A percentile compares a stretch with the other conserved stretches of the same genome.
Conservation (phyloP, 345 rosid species). For the Citrus hindsii region DNA sequence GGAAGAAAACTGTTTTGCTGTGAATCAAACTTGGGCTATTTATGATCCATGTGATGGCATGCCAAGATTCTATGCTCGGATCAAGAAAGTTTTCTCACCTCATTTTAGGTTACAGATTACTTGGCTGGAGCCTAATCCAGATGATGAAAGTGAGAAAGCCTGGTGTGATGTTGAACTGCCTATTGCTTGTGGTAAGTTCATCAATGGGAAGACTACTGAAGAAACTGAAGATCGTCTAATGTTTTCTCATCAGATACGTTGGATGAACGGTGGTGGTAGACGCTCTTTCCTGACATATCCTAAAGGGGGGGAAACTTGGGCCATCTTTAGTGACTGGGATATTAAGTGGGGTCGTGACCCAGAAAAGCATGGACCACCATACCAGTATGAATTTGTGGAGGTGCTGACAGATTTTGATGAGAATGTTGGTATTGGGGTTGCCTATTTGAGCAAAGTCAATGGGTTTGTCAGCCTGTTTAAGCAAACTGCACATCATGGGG, state of each 20-base stretch:
- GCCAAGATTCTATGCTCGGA: slow-evolving; percentile 78
- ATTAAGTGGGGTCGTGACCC: slow-evolving; percentile 45
- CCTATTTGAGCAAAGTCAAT: slow-evolving; percentile 60
- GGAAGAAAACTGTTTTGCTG: slow-evolving; percentile 51
- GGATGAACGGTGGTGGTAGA: slow-evolving; percentile 11
- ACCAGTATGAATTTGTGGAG: slow-evolving; percentile 65
- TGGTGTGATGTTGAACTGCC: slow-evolving; percentile 52
- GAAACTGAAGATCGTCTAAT: slow-evolving; percentile 41
- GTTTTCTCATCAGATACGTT: slow-evolving; percentile 62
- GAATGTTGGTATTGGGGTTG: slow-evolving; percentile 58
- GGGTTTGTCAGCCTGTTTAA: slow-evolving; percentile 74
- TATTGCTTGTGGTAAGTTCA: slow-evolving; percentile 62
- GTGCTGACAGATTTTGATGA: slow-evolving; percentile 47
- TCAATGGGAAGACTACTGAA: slow-evolving; percentile 29
- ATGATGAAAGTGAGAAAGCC: slow-evolving; percentile 24
- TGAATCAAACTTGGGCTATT: slow-evolving; percentile 76
- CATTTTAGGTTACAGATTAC: slow-evolving; percentile 59
- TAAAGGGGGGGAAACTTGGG: slow-evolving; percentile 81
- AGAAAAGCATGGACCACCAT: slow-evolving; percentile 42
- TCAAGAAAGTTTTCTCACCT: slow-evolving; percentile 49
- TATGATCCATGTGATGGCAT: slow-evolving; percentile 73
- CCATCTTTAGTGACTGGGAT: slow-evolving; percentile 74
- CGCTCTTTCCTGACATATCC: slow-evolving; percentile 45
- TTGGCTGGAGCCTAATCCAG: slow-evolving; percentile 72
- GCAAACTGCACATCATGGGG: slow-evolving; percentile 25